Evolutionary conservation across 108 stramenopile genomes (phyloP), one percentile per base, ranked within the genome.

Genomic region (Poteriospumella lacustris): DNA sequence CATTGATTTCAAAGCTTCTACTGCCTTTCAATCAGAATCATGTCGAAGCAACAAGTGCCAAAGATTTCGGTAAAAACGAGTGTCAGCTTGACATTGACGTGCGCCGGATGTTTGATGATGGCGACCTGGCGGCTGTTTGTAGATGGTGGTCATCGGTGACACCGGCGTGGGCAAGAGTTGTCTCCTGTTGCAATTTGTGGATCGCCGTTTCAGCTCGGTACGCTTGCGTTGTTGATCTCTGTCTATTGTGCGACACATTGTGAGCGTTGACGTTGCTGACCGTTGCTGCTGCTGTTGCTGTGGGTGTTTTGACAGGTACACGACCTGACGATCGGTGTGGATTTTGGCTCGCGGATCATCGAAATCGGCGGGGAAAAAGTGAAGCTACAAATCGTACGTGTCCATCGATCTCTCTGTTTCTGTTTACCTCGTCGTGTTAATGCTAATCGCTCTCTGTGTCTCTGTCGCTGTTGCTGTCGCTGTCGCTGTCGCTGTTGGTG

Each of bases 101-200:
- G 19, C 19, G 47, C 9, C 9, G 19, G 47, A 9, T 52, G 9
- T 52, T 52, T 9, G 9, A 15, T 52, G 47, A 52, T 52, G 19
- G 9, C 47, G 47, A 19, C 9, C 15, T 9, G 19, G 47, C 19
- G 47, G 47, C 19, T 9, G 9, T 19, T 52, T 9, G 19, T 19
- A 64, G 60, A 73, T 73, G 70, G 70, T 73, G 36, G 70, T 73
- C 41, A 73, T 73, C 41, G 70, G 70, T 26, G 70, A 73, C 42
- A 73, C 70, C 31, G 70, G 70, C 43, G 70, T 73, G 36, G 70
- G 70, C 28, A 73, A 73, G 41, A 12, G 9, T 52, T 73, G 70
- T 33, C 42, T 73, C 9, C 70, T 73, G 5, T 24, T 73, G 70
- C 70, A 73, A 24, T 73, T 73, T 24, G 47, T 73, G 9, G 70